phyloP scores from a whole-genome alignment of 352 stramenopile genomes.

The Globisporangium orthogonon region DNA sequence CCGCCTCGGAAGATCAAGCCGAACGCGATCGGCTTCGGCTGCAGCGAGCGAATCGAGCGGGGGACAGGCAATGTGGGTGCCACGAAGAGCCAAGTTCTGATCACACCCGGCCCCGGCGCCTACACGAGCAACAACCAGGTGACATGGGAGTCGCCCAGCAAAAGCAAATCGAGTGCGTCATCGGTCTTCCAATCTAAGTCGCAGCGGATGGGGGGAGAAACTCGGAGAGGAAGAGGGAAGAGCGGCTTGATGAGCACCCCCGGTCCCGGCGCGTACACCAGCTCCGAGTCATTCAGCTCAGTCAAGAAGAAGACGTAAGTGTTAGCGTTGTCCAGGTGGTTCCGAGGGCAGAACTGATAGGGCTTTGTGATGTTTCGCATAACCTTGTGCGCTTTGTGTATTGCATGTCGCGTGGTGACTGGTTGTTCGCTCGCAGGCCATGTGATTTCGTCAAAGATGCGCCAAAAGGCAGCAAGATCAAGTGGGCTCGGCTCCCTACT shows the following conservation, averaged over 20 bases:
- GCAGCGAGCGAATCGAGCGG: slow-evolving; percentile 36
- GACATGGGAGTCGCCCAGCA: slow-evolving; percentile 50
- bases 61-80: slow-evolving; percentile 21
- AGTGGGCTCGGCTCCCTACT: slow-evolving; percentile 61
- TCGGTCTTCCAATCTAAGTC: slow-evolving; percentile 48
- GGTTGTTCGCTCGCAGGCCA: slow-evolving; percentile 10
- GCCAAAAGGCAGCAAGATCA: slow-evolving; percentile 37
- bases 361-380: background rate
- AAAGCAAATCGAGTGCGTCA: slow-evolving; percentile 37
- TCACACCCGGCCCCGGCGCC: slow-evolving; percentile 51
- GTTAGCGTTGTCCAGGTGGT: background rate
- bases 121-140: slow-evolving; percentile 37
- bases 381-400: background rate
- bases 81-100: slow-evolving; percentile 19
- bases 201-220: slow-evolving; percentile 16
- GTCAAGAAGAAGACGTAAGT: slow-evolving; percentile 34
- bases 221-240: slow-evolving; percentile 15
- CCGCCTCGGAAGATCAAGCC: slow-evolving; percentile 27
- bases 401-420: background rate
- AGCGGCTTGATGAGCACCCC: slow-evolving; percentile 30
- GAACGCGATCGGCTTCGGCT: slow-evolving; percentile 56
- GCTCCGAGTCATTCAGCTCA: slow-evolving; percentile 35
- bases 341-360: background rate
- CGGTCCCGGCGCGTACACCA: slow-evolving; percentile 53
- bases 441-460: slow-evolving; percentile 24